Percentiles rank a stretch among this genome's conserved stretches.
phyloP scores from a whole-genome alignment of 495 filamentous ascomycete genomes.

The Penicillium ochrochloron region DNA sequence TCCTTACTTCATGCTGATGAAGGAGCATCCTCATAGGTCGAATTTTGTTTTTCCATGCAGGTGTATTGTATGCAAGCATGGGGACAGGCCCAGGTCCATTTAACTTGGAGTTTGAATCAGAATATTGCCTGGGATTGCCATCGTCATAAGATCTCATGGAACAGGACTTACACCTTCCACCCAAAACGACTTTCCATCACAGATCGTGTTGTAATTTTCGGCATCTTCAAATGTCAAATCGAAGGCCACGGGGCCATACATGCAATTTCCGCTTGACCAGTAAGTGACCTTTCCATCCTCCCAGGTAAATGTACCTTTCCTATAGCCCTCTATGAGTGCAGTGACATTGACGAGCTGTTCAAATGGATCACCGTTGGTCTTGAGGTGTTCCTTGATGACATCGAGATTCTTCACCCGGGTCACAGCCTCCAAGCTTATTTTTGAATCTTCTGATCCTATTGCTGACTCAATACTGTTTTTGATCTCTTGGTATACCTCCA shows the following conservation, averaged over 20 bases:
- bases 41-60: neutral
- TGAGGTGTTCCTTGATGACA: neutral
- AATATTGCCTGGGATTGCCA: neutral
- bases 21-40: neutral
- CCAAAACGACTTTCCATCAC: neutral
- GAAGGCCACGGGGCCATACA: neutral
- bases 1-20: neutral
- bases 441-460: neutral
- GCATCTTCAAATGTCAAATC: slow-evolving; percentile 1
- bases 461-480: neutral
- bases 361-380: neutral
- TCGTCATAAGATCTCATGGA: neutral
- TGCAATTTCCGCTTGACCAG: neutral
- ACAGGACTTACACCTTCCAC: slow-evolving; percentile 4
- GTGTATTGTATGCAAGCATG: neutral
- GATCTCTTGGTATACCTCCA: neutral
- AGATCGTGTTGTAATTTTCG: neutral
- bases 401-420: neutral
- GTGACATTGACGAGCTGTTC: neutral
- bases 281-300: slow-evolving; percentile 1
- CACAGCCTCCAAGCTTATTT: neutral
- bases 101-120: neutral
- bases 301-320: neutral
- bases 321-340: neutral
- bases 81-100: slow-evolving; percentile 2